Base-by-base conservation (phyloP, 345 rosid species). In the Camelina sativa region DNA sequence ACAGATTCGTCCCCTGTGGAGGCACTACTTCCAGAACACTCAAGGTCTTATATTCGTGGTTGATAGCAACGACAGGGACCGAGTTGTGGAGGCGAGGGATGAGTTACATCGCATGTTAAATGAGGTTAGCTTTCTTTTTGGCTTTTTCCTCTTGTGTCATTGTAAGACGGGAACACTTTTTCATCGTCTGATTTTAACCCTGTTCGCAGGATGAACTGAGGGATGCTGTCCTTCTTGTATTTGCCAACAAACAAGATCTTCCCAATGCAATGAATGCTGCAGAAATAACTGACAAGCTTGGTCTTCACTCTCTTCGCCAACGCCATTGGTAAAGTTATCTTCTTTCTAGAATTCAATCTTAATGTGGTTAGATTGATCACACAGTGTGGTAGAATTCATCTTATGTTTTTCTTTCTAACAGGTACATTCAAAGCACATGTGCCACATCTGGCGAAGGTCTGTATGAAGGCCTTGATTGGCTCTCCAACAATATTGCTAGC, bases 191-290 rank as follows among this genome's bases (percentile, higher is more conserved):
- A 54, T 56, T 40, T 44, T 22, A 55, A 50, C 25, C 37, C 1
- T 56, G 19, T 12, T 81, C 41, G 44, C 78, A 88, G 91, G 96
- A 92, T 84, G 96, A 90, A 79, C 75, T 92, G 78, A 86, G 94
- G 70, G 94, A 88, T 77, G 96, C 92, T 70, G 92, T 90, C 63
- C 83, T 92, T 79, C 94, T 92, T 54, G 97, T 92, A 55, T 90
- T 90, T 80, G 94, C 97, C 13, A 90, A 92, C 90, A 92, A 90
- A 70, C 92, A 90, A 81, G 97, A 92, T 85, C 96, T 92, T 84
- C 96, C 91, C 8, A 90, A 90, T 71, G 97, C 97, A 70, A 92
- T 92, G 97, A 90, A 92, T 80, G 96, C 97, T 64, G 96, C 96
- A 25, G 96, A 92, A 73, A 92, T 92, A 76, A 90, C 96, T 69